phyloP scores from a whole-genome alignment of 176 grass and related monocot genomes.

The Puya raimondii region DNA sequence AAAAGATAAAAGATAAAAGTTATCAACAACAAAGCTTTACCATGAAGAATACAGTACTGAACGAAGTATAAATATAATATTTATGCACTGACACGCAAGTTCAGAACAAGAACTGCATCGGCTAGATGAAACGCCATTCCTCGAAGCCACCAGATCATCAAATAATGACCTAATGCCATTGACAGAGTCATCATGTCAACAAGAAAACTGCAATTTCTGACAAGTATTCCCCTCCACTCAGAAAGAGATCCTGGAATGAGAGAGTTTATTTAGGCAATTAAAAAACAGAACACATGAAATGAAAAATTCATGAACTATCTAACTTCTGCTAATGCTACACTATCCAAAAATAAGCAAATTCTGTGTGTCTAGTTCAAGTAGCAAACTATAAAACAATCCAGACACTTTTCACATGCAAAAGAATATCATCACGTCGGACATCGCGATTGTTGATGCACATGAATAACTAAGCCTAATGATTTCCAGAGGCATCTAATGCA shows the following conservation, averaged over 20 bases:
- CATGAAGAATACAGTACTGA: background rate
- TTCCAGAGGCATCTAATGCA: too few relatives aligned
- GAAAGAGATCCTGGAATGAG: constrained; percentile 64
- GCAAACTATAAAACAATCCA: too few relatives aligned
- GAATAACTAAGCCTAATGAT: too few relatives aligned
- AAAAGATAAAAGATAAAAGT: constrained; percentile 6
- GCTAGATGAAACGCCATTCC: constrained; percentile 94
- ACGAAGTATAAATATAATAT: background rate
- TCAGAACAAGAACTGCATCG: constrained; percentile 80
- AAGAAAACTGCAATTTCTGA: constrained; percentile 81
- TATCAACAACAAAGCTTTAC: background rate
- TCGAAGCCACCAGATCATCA: constrained; percentile 86
- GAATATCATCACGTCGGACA: too few relatives aligned
- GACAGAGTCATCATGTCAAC: constrained; percentile 64
- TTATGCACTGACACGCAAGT: constrained; percentile 71
- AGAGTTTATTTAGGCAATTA: constrained; percentile 6
- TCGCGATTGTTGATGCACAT: too few relatives aligned
- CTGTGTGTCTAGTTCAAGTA: too few relatives aligned
- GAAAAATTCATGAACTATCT: background rate
- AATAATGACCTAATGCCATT: constrained; percentile 86
- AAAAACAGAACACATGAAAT: background rate
- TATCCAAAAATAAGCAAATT: background rate
- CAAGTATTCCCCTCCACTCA: constrained; percentile 75
- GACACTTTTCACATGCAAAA: too few relatives aligned
- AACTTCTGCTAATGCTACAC: background rate